Conservation (phyloP, 805 yeast genomes). For the Saccharomycopsis sp. region DNA sequence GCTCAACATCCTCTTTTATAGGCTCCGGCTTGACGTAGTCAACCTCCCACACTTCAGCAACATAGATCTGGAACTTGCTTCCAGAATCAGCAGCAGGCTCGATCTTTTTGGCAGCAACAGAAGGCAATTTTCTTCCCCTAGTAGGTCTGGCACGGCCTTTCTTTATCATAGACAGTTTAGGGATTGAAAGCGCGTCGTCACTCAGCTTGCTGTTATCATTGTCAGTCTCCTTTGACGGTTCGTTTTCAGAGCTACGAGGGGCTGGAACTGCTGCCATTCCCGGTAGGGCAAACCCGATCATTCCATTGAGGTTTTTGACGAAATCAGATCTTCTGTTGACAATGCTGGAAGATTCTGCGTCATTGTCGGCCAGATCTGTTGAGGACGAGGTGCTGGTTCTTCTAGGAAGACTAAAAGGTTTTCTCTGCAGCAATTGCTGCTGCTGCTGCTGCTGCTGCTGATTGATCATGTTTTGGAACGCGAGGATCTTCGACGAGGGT, state of each 20-base stretch:
- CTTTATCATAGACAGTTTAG: background rate
- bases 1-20: background rate
- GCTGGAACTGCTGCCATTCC: slow-evolving; percentile 27
- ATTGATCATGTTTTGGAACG: slow-evolving; percentile 70
- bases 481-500: slow-evolving; percentile 72
- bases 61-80: slow-evolving; percentile 4
- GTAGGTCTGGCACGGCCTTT: background rate
- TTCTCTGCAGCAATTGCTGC: slow-evolving; percentile 10
- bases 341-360: slow-evolving; percentile 5
- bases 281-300: slow-evolving; percentile 45
- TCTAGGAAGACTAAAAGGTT: slow-evolving; percentile 3
- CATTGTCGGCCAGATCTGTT: slow-evolving; percentile 4
- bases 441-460: slow-evolving; percentile 39
- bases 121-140: slow-evolving; percentile 19
- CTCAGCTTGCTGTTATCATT: background rate
- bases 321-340: slow-evolving; percentile 38
- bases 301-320: slow-evolving; percentile 53
- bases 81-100: slow-evolving; percentile 6
- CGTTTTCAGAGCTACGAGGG: background rate
- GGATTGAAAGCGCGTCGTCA: background rate
- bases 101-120: slow-evolving; percentile 12
- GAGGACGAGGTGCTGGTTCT: slow-evolving; percentile 2
- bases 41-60: slow-evolving; percentile 17
- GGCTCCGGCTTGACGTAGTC: background rate
- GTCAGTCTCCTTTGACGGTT: background rate